Percentiles rank a stretch among this genome's conserved stretches.
phyloP scores from a whole-genome alignment of 345 rosid genomes.

The Brassica incana region DNA sequence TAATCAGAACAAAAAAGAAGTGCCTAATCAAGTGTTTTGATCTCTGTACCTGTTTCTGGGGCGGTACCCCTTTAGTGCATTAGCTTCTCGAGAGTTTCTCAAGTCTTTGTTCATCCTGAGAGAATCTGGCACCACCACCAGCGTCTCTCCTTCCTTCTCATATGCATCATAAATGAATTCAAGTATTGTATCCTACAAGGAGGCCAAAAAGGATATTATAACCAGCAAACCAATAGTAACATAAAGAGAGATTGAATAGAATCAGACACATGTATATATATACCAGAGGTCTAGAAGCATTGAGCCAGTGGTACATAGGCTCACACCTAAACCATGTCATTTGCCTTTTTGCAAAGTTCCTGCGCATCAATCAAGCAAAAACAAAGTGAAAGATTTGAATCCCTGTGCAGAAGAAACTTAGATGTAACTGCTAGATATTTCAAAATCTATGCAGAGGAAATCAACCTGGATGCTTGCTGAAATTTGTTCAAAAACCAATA shows the following conservation, averaged over 20 bases:
- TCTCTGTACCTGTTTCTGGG: slow-evolving; percentile 62
- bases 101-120: slow-evolving; percentile 60
- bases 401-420: neutral
- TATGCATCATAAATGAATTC: slow-evolving; percentile 62
- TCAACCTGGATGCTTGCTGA: slow-evolving; percentile 90
- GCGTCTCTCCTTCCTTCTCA: slow-evolving; percentile 46
- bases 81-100: slow-evolving; percentile 49
- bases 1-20: neutral
- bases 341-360: slow-evolving; percentile 95
- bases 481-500: slow-evolving; percentile 64
- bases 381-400: neutral
- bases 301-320: slow-evolving; percentile 83
- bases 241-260: neutral
- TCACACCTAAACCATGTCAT: slow-evolving; percentile 92
- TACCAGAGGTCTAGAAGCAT: slow-evolving; percentile 90
- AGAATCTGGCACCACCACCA: slow-evolving; percentile 55
- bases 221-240: slow-evolving; percentile 9
- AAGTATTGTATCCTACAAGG: slow-evolving; percentile 66
- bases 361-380: slow-evolving; percentile 28
- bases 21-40: neutral
- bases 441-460: slow-evolving; percentile 1
- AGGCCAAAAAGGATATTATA: neutral
- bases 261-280: slow-evolving; percentile 36
- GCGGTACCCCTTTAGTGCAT: slow-evolving; percentile 64
- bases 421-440: neutral